These are phyloP conservation scores for Elymus sibiricus DNA, from an alignment of 176 grass and related monocot genomes.

Conservation along the genomic window DNA sequence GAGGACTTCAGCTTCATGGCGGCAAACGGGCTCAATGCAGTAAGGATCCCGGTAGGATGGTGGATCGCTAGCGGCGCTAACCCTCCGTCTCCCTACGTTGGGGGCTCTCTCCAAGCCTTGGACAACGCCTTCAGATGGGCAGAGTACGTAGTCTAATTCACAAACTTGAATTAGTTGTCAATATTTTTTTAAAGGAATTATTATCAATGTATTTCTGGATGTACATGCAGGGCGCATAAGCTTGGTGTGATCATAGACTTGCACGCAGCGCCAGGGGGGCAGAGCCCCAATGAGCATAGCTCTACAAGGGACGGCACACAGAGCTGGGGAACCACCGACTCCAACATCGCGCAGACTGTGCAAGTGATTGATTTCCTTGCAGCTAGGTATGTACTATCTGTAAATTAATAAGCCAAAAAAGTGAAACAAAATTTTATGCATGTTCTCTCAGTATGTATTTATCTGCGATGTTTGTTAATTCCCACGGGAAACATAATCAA, in stretches of 20 bases:
- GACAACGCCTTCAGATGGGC: constrained; percentile 82
- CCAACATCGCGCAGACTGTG: constrained; percentile 45
- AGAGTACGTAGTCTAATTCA: constrained; percentile 34
- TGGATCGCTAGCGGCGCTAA: constrained; percentile 62
- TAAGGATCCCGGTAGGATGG: constrained; percentile 74
- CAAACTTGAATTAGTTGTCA: not conserved
- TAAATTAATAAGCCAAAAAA: no score
- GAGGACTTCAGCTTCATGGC: constrained; percentile 55
- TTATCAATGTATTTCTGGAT: not conserved
- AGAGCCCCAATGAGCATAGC: constrained; percentile 61
- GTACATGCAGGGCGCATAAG: constrained; percentile 32
- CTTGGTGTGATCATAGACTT: constrained; percentile 53
- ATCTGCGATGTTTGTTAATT: not conserved
- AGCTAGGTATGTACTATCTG: not conserved
- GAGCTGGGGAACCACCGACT: constrained; percentile 48
- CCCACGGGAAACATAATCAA: not conserved
- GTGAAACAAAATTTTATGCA: no score
- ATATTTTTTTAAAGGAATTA: not conserved
- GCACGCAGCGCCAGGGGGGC: constrained; percentile 62
- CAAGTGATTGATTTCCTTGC: constrained; percentile 49
- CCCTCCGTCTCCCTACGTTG: constrained; percentile 50
- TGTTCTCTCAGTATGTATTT: no score
- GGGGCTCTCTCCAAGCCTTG: constrained; percentile 52
- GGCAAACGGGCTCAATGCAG: constrained; percentile 28
- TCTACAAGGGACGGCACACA: constrained; percentile 42